Base-by-base conservation (phyloP, 2,329 filamentous ascomycete species). In the Sphaerulina vaccinii region DNA sequence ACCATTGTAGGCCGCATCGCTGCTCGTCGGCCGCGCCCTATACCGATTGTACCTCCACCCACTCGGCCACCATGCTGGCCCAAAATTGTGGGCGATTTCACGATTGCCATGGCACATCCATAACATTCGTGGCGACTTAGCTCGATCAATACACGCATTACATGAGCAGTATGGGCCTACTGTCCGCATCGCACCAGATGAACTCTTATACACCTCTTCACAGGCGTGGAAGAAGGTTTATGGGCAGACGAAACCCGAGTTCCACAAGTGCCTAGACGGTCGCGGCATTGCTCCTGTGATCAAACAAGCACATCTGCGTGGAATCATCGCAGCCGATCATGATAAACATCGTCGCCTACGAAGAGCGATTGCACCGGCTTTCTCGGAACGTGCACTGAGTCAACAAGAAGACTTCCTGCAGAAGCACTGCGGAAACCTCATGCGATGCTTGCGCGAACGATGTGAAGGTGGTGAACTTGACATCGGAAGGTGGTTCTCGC, bases 141-240 rank as follows among this genome's bases (percentile, higher is more conserved):
- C 44, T 16, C 27, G 35, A 13, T 39, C 41, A 5, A 18, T 50
- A n/a, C 29, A 36, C 49, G 48, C 54, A 3, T 59, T 74, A 1
- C 70, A 74, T 52, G 45, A 64, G 21, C 38, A 57, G 22, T 66
- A 67, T 46, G 66, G 65, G 2, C 55, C 59, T 8, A 46, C 56
- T 24, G 66, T 68, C 7, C 61, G 66, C 32, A 54, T 67, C 13
- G 49, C 56, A 5, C 66, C 66, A 1, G 52, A 54, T 15, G 66
- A 68, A 50, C 36, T 67, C 7, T 58, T 62, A 16, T 79, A 74
- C 57, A 70, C 65, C 22, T 62, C 68, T 29, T 54, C 65, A 5
- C 46, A 64, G 8, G 66, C 66, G 1, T 79, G 75, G 71, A 67
- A 69, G 56, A 71, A 75, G 27, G 73, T 76, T 29, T 71, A 71